Conservation (phyloP, 768 basidiomycete species). For the Psilocybe cyanescens region DNA sequence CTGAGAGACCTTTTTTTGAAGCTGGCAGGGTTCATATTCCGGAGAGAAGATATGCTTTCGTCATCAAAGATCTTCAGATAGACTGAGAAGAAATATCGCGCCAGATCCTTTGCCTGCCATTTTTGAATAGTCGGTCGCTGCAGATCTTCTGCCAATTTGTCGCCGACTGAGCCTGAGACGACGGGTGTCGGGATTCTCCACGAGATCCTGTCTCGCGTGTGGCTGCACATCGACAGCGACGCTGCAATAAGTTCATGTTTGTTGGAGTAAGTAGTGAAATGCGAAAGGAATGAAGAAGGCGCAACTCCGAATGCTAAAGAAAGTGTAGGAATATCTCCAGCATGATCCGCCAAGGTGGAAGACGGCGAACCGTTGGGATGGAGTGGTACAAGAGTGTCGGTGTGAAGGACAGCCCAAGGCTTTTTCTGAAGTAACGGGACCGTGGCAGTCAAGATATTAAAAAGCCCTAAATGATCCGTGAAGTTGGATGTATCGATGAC, state of each 20-base stretch:
- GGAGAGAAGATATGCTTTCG: constrained; percentile 31
- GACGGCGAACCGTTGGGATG: constrained; percentile 4
- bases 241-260: constrained; percentile 38
- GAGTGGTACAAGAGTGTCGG: constrained; percentile 40
- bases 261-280: constrained; percentile 43
- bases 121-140: not conserved
- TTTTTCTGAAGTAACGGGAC: constrained; percentile 38
- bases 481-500: constrained; percentile 57
- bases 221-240: constrained; percentile 12
- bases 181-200: constrained; percentile 38
- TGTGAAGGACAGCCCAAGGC: constrained; percentile 39
- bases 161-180: constrained; percentile 15
- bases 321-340: constrained; percentile 42
- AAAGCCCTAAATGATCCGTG: constrained; percentile 46
- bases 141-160: not conserved
- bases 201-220: constrained; percentile 39
- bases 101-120: constrained; percentile 37
- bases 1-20: constrained; percentile 27
- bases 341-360: constrained; percentile 29
- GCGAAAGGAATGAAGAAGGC: constrained; percentile 42
- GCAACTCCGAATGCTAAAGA: constrained; percentile 44
- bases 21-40: not conserved
- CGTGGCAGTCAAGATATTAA: constrained; percentile 45
- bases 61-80: constrained; percentile 48
- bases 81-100: constrained; percentile 40